These are phyloP conservation scores for Lepidium sativum DNA, from an alignment of 345 rosid genomes.

Conservation along the genomic window DNA sequence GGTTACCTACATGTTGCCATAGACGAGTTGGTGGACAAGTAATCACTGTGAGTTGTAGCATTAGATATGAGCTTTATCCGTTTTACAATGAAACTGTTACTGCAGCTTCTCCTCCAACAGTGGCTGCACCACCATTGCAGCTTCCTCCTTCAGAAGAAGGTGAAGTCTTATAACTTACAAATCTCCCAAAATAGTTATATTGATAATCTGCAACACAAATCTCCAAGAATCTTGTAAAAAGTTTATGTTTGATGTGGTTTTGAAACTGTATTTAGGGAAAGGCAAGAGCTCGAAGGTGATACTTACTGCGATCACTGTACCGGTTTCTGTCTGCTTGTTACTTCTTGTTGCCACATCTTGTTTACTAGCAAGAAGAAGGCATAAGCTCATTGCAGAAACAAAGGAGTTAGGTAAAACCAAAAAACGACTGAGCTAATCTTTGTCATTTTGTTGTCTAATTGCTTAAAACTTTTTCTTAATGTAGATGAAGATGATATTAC, in stretches of 20 bases:
- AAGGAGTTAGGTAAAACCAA: constrained; percentile 29
- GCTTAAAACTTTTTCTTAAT: neutral
- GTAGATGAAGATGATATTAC: constrained; percentile 31
- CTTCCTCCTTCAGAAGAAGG: constrained; percentile 9
- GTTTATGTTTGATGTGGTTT: neutral
- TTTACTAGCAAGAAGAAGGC: constrained; percentile 28
- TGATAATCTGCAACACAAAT: neutral
- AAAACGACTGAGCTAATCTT: neutral
- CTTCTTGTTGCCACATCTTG: constrained; percentile 26
- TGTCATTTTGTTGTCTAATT: neutral
- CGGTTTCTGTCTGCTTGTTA: constrained; percentile 13
- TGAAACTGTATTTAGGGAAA: constrained; percentile 24
- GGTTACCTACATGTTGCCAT: constrained; percentile 22
- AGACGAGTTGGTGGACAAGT: constrained; percentile 29
- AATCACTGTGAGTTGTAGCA: constrained; percentile 34
- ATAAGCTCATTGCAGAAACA: constrained; percentile 7
- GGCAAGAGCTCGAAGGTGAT: constrained; percentile 7
- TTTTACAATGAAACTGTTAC: constrained; percentile 29
- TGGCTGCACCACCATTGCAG: neutral
- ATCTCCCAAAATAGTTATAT: neutral
- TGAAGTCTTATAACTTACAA: neutral
- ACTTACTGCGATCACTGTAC: constrained; percentile 28
- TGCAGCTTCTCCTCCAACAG: neutral
- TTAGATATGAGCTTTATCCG: constrained; percentile 30
- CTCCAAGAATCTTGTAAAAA: neutral